phyloP scores from a whole-genome alignment of 2,329 filamentous ascomycete genomes.

The Talaromyces sp. region DNA sequence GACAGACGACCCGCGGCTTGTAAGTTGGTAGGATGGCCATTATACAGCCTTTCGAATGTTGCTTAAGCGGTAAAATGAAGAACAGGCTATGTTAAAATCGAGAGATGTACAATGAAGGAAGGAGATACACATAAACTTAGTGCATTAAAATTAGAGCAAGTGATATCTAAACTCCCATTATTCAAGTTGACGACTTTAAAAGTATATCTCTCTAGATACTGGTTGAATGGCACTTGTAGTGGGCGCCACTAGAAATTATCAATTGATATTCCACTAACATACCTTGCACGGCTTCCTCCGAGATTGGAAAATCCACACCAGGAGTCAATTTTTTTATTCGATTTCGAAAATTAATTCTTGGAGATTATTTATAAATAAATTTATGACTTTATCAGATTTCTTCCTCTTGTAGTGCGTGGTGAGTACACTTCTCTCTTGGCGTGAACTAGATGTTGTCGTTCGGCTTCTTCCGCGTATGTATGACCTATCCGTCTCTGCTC shows the following conservation, averaged over 20 bases:
- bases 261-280: too few relatives aligned
- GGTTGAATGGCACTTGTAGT: too few relatives aligned
- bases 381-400: too few relatives aligned
- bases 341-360: too few relatives aligned
- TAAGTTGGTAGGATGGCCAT: slow-evolving; percentile 1
- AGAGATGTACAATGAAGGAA: background rate
- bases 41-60: background rate
- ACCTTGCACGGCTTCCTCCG: background rate
- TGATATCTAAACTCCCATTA: background rate
- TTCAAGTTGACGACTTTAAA: background rate
- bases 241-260: too few relatives aligned
- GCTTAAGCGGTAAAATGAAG: background rate
- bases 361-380: too few relatives aligned
- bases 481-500: too few relatives aligned
- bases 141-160: background rate
- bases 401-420: too few relatives aligned
- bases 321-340: too few relatives aligned
- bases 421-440: too few relatives aligned
- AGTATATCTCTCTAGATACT: background rate
- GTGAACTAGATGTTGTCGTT: too few relatives aligned
- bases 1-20: slow-evolving; percentile 39
- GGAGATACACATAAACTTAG: background rate
- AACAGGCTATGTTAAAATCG: background rate
- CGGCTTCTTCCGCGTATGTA: too few relatives aligned
- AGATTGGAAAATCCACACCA: background rate